These are phyloP conservation scores for Lepidium didymum DNA, from an alignment of 345 rosid genomes.

Conservation along the genomic window DNA sequence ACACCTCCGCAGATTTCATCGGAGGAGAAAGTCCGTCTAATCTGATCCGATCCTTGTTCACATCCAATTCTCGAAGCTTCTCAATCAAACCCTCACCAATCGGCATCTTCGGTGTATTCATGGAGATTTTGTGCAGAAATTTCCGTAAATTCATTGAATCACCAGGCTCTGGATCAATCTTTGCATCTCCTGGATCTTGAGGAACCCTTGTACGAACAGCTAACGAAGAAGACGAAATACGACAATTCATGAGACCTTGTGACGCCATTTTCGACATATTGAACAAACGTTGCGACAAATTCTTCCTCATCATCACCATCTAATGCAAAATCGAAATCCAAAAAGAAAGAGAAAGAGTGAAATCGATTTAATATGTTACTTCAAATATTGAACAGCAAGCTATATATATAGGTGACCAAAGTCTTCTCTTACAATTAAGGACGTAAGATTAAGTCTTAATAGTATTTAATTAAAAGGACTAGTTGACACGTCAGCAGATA, in stretches of 20 bases:
- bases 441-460: not conserved
- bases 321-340: not conserved
- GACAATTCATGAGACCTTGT: slow-evolving; percentile 24
- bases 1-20: slow-evolving; percentile 5
- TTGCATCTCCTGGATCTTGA: slow-evolving; percentile 22
- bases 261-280: slow-evolving; percentile 42
- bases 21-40: slow-evolving; percentile 47
- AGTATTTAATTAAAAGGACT: not conserved
- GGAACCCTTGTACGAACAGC: slow-evolving; percentile 27
- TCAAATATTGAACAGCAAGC: not conserved
- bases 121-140: slow-evolving; percentile 40
- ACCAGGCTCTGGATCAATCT: slow-evolving; percentile 56
- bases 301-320: slow-evolving; percentile 59
- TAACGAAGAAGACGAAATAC: slow-evolving; percentile 33
- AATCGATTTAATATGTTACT: not conserved
- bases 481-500: slow-evolving; percentile 19
- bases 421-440: not conserved
- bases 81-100: slow-evolving; percentile 41
- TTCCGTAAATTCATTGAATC: slow-evolving; percentile 43
- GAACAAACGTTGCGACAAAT: slow-evolving; percentile 52
- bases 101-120: slow-evolving; percentile 3
- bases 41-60: slow-evolving; percentile 47
- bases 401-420: slow-evolving; percentile 28
- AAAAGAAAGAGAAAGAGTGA: not conserved
- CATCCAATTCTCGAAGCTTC: slow-evolving; percentile 44